Percentiles rank a stretch among this genome's conserved stretches.
Evolutionary conservation across 2,329 filamentous ascomycete species (phyloP).

Genomic region (Sporothrix pseudoabietina): DNA sequence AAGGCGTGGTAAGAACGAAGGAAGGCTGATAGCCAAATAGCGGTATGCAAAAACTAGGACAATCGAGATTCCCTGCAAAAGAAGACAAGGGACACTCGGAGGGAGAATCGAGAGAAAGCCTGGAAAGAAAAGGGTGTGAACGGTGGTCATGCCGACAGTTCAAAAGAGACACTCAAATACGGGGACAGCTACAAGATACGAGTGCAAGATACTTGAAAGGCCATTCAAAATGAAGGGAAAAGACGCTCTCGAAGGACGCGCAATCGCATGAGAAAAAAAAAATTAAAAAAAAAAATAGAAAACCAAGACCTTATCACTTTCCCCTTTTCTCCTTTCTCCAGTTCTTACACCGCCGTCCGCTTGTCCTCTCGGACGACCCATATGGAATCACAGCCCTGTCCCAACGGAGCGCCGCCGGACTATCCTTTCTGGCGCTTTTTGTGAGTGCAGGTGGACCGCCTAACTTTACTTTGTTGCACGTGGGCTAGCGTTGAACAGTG

Average conservation of each 20-base stretch:
- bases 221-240: neutral
- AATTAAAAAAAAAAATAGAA: too few relatives aligned
- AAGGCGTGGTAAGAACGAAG: neutral
- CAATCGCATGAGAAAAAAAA: neutral
- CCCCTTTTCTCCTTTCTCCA: too few relatives aligned
- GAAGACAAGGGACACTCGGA: neutral
- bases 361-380: neutral
- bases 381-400: constrained; percentile 1
- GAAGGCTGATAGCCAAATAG: neutral
- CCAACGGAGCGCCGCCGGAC: neutral
- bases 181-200: too few relatives aligned
- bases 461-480: neutral
- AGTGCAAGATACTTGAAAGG: too few relatives aligned
- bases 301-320: neutral
- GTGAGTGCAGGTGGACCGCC: neutral
- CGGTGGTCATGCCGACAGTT: neutral
- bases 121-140: neutral
- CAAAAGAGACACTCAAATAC: neutral
- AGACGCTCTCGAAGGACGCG: neutral
- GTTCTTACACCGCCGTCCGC: neutral
- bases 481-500: neutral
- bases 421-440: neutral
- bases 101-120: neutral
- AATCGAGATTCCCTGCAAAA: neutral
- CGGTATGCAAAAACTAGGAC: neutral